These are phyloP conservation scores for Phytophthora capsici DNA, from an alignment of 352 stramenopile species.

Conservation along the genomic window DNA sequence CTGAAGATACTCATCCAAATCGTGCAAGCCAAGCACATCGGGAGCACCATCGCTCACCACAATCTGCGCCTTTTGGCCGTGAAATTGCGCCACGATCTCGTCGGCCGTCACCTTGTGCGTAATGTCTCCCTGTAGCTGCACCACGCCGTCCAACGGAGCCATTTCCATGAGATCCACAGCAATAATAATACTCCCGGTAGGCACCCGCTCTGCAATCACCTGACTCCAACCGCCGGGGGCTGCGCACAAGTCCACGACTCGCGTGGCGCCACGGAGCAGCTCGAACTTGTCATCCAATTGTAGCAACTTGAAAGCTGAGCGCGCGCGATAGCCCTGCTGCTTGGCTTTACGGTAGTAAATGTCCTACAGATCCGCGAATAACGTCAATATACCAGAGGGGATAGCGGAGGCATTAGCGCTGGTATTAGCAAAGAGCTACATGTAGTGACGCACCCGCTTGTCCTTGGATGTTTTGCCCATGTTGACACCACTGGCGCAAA, in stretches of 20 bases:
- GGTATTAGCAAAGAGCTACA: too few relatives aligned
- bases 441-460: constrained; percentile 77
- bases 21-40: constrained; percentile 93
- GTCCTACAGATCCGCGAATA: constrained; percentile 48
- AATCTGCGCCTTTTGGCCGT: constrained; percentile 92
- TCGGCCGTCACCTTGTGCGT: constrained; percentile 80
- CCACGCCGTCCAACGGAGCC: constrained; percentile 92
- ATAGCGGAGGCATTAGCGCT: neutral
- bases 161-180: constrained; percentile 95
- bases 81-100: constrained; percentile 71
- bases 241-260: constrained; percentile 85
- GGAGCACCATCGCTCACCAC: constrained; percentile 99
- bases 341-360: constrained; percentile 95
- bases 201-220: constrained; percentile 84
- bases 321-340: constrained; percentile 95
- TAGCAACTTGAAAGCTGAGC: constrained; percentile 98
- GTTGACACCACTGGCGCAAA: constrained; percentile 9
- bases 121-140: constrained; percentile 85
- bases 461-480: constrained; percentile 93
- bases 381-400: neutral
- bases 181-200: constrained; percentile 51
- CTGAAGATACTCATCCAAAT: constrained; percentile 86
- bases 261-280: constrained; percentile 89
- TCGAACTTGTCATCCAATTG: constrained; percentile 99
- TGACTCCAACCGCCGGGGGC: constrained; percentile 89